Conservation (phyloP, 1,139 yeast species). For the Geotrichum carabidarum region DNA sequence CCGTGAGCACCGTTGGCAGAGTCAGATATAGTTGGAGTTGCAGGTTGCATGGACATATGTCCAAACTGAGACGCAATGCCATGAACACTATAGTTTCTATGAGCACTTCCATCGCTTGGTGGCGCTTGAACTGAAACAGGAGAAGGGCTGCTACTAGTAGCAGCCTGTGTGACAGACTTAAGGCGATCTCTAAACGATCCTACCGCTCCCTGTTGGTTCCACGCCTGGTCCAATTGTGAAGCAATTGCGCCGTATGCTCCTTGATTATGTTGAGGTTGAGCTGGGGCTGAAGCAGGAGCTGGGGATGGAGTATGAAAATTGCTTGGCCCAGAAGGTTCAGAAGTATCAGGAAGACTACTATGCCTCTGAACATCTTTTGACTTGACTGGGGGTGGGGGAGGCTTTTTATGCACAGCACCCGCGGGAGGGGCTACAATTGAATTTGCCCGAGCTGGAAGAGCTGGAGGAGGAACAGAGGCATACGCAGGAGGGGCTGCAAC, state of each 20-base stretch:
- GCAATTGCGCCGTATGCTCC: slow-evolving; percentile 3
- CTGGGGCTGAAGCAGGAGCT: not conserved
- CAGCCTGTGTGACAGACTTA: slow-evolving; percentile 2
- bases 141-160: not conserved
- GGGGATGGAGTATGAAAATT: not conserved
- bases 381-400: slow-evolving; percentile 18
- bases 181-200: slow-evolving; percentile 15
- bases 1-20: not conserved
- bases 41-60: not conserved
- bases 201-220: not conserved
- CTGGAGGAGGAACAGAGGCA: not conserved
- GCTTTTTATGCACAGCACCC: slow-evolving; percentile 7
- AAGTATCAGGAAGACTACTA: not conserved
- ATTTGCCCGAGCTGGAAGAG: not conserved
- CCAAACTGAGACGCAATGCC: not conserved
- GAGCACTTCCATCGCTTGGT: not conserved
- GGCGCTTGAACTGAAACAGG: not conserved
- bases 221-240: slow-evolving; percentile 7
- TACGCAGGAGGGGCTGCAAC: slow-evolving; percentile 4
- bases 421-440: slow-evolving; percentile 3
- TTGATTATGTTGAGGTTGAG: not conserved
- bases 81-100: not conserved
- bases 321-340: not conserved
- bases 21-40: not conserved
- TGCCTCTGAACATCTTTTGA: slow-evolving; percentile 10